Percentiles rank a stretch among this genome's conserved stretches.
phyloP scores from a whole-genome alignment of 192 early-diverging fungal species.

The Coemansia sp. region DNA sequence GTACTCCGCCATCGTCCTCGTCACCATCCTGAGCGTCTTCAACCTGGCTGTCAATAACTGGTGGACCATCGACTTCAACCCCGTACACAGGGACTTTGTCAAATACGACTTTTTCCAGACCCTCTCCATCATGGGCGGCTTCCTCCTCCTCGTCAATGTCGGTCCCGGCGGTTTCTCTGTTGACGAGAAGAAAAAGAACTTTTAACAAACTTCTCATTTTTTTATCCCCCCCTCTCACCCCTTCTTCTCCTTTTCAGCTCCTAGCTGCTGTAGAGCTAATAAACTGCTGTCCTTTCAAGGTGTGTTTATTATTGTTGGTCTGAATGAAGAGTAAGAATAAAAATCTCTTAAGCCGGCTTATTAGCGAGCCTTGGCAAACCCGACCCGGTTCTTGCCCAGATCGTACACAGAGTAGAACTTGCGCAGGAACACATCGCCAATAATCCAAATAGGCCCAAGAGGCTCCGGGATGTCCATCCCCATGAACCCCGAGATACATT shows the following conservation, averaged over 20 bases:
- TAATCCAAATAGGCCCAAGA: slow-evolving; percentile 80
- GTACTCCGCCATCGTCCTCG: slow-evolving; percentile 91
- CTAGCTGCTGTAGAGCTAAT: background rate
- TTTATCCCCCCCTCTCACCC: background rate
- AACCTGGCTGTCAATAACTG: slow-evolving; percentile 97
- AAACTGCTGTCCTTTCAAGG: background rate
- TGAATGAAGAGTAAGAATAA: background rate
- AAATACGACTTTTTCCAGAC: slow-evolving; percentile 99
- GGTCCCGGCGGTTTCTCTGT: slow-evolving; percentile 91
- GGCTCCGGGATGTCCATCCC: slow-evolving; percentile 85
- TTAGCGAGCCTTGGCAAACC: slow-evolving; percentile 54
- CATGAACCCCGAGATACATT: slow-evolving; percentile 85
- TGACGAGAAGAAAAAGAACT: slow-evolving; percentile 97
- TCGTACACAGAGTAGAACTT: slow-evolving; percentile 73
- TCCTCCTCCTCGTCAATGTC: slow-evolving; percentile 88
- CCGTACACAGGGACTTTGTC: slow-evolving; percentile 86
- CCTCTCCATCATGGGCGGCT: slow-evolving; percentile 92
- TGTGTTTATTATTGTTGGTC: background rate
- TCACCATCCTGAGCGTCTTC: slow-evolving; percentile 83
- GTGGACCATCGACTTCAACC: slow-evolving; percentile 83
- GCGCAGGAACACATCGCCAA: slow-evolving; percentile 82
- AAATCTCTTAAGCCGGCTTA: background rate
- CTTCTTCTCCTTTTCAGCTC: background rate
- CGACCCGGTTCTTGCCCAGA: slow-evolving; percentile 57
- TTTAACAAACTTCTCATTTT: slow-evolving; percentile 60